These are phyloP conservation scores for Calonectria ilicicola DNA, from an alignment of 2,329 filamentous ascomycete genomes.

Conservation along the genomic window DNA sequence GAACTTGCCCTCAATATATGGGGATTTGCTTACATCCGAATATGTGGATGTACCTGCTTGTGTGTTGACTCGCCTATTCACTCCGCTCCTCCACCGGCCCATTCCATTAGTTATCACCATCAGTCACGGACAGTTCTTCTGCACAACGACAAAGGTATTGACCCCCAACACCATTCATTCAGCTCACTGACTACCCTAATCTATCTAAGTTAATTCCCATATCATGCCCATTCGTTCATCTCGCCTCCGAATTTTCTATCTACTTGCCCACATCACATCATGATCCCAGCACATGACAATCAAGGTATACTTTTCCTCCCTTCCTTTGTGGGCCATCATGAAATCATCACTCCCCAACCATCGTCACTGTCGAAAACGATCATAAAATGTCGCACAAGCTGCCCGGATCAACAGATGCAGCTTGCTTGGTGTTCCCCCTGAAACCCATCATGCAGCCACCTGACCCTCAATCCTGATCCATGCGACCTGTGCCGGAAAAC, in stretches of 20 bases:
- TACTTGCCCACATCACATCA: constrained; percentile 17
- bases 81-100: neutral
- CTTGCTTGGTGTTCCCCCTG: constrained; percentile 29
- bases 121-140: neutral
- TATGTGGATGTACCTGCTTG: neutral
- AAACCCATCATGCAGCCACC: constrained; percentile 33
- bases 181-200: constrained; percentile 21
- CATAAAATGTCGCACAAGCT: constrained; percentile 7
- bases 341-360: constrained; percentile 4
- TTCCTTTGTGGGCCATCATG: constrained; percentile 18
- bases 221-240: neutral
- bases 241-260: constrained; percentile 21
- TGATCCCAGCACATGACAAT: constrained; percentile 20
- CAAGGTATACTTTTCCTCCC: constrained; percentile 32
- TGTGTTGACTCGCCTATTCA: too few species aligned
- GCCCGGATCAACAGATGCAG: constrained; percentile 11
- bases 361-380: constrained; percentile 9
- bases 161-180: constrained; percentile 20
- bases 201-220: constrained; percentile 23
- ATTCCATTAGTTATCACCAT: neutral
- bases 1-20: too few species aligned
- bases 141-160: neutral
- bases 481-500: constrained; percentile 38
- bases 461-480: constrained; percentile 27
- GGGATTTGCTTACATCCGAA: too few species aligned